These are phyloP conservation scores for Populus tremula DNA, from an alignment of 345 rosid genomes.

Conservation along the genomic window DNA sequence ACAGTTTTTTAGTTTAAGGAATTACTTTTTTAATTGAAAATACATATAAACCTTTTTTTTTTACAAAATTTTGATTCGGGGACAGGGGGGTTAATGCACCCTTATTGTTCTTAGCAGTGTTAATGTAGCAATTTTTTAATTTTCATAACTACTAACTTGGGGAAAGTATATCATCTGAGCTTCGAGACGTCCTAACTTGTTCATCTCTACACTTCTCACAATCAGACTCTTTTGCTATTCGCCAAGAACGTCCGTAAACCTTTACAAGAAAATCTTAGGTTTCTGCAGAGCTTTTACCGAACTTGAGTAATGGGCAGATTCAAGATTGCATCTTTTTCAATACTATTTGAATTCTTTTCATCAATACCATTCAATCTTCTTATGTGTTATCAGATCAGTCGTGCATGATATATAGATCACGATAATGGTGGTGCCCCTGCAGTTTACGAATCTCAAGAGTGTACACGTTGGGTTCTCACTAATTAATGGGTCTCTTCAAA, in stretches of 20 bases:
- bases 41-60: no score
- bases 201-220: not conserved
- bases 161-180: no score
- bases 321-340: not conserved
- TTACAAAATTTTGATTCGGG: no score
- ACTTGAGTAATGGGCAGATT: not conserved
- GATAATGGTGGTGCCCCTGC: conserved; percentile 22
- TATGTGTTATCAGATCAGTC: conserved; percentile 8
- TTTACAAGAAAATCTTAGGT: not conserved
- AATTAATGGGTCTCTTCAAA: not conserved
- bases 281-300: not conserved
- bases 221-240: no score
- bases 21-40: no score
- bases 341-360: not conserved
- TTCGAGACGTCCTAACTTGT: not conserved
- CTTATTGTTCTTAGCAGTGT: no score
- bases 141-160: no score
- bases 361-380: not conserved
- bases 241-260: not conserved
- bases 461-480: conserved; percentile 8
- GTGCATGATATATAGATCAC: conserved; percentile 13
- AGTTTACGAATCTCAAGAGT: conserved; percentile 12
- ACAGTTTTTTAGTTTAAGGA: no score
- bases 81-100: no score
- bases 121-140: no score